Percentiles rank a stretch among this genome's conserved stretches.
Evolutionary conservation across 768 basidiomycete species (phyloP).

Genomic region (Gelatoporia subvermispora): DNA sequence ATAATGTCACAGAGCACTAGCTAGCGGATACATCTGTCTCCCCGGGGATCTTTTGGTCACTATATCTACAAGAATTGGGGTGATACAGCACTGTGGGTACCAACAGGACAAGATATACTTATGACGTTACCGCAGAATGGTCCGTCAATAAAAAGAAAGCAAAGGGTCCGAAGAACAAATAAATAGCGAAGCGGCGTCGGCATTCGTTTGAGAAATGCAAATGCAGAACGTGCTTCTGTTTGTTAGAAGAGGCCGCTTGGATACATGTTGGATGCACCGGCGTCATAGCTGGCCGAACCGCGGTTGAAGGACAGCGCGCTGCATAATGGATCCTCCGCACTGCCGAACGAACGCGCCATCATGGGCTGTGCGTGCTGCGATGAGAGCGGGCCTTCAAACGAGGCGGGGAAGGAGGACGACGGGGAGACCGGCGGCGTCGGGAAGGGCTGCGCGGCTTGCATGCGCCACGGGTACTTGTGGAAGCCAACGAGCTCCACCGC

Average conservation of each 20-base stretch:
- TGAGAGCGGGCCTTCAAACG: neutral
- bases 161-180: neutral
- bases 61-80: constrained; percentile 6
- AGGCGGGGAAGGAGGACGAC: neutral
- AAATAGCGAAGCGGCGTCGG: neutral
- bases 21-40: constrained; percentile 7
- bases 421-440: constrained; percentile 8
- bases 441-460: constrained; percentile 24
- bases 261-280: neutral
- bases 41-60: neutral
- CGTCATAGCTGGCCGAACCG: neutral
- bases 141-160: neutral
- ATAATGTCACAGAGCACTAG: no score
- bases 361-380: neutral
- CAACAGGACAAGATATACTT: neutral
- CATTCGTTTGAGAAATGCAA: no score
- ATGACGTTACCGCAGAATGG: neutral
- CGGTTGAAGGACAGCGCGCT: neutral
- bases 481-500: constrained; percentile 57
- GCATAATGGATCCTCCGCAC: neutral
- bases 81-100: neutral
- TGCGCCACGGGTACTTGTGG: constrained; percentile 34
- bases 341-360: neutral
- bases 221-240: neutral
- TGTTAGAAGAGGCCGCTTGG: neutral